These are phyloP conservation scores for Nannizziopsis barbatae DNA, from an alignment of 2,329 filamentous ascomycete genomes.

Conservation along the genomic window DNA sequence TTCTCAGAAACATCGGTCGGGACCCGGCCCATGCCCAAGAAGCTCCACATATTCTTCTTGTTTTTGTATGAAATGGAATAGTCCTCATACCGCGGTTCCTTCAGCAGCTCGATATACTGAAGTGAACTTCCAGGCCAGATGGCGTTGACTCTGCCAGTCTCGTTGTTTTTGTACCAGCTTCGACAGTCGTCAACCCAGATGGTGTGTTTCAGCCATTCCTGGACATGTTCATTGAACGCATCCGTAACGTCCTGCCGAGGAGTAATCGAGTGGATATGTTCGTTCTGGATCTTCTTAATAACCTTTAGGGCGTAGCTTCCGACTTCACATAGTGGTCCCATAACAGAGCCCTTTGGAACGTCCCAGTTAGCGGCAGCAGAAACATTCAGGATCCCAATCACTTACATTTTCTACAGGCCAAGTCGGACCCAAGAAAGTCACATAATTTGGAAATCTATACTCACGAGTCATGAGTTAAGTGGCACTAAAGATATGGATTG, in stretches of 20 bases:
- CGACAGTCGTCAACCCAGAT: slow-evolving; percentile 23
- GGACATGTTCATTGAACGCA: slow-evolving; percentile 27
- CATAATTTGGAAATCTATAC: slow-evolving; percentile 25
- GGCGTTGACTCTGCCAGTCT: slow-evolving; percentile 37
- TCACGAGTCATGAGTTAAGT: slow-evolving; percentile 16
- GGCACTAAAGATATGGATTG: slow-evolving; percentile 16
- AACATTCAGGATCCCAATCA: slow-evolving; percentile 8
- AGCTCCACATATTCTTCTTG: slow-evolving; percentile 24
- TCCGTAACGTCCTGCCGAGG: slow-evolving; percentile 23
- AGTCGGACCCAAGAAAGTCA: slow-evolving; percentile 25
- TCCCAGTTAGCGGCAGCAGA: no score
- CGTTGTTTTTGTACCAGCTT: slow-evolving; percentile 25
- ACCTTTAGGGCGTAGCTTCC: slow-evolving; percentile 25
- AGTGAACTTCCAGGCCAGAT: slow-evolving; percentile 43
- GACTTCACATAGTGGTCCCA: slow-evolving; percentile 17
- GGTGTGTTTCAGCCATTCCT: slow-evolving; percentile 25
- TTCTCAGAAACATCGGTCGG: slow-evolving; percentile 20
- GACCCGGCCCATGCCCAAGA: slow-evolving; percentile 25
- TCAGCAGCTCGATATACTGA: slow-evolving; percentile 38
- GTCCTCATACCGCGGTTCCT: slow-evolving; percentile 35
- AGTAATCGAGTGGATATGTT: slow-evolving; percentile 25
- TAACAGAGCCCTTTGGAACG: slow-evolving; percentile 20
- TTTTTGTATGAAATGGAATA: slow-evolving; percentile 28
- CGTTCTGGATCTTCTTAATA: slow-evolving; percentile 24
- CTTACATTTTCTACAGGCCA: slow-evolving; percentile 38